Conservation (phyloP, 2,329 filamentous ascomycete species). For the Emmonsiellopsis sp. region DNA sequence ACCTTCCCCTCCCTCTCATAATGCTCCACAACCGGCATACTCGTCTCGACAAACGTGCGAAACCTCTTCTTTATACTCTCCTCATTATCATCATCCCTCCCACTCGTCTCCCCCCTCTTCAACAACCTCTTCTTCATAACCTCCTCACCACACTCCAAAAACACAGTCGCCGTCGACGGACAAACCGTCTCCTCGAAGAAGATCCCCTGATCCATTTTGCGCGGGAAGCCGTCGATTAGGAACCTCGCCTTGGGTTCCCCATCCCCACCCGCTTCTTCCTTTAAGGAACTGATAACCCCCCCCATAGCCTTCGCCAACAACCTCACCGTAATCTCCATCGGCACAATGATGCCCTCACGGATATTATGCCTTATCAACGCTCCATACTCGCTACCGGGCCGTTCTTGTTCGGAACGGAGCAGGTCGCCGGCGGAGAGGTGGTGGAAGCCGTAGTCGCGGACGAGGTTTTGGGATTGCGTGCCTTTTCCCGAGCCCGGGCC, state of each 20-base stretch:
- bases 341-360: slow-evolving; percentile 88
- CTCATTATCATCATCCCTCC: slow-evolving; percentile 83
- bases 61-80: slow-evolving; percentile 97
- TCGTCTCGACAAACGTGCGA: slow-evolving; percentile 85
- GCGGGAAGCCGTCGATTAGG: slow-evolving; percentile 72
- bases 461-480: slow-evolving; percentile 85
- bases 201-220: slow-evolving; percentile 92
- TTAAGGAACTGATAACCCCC: slow-evolving; percentile 47
- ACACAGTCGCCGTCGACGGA: slow-evolving; percentile 74
- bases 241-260: slow-evolving; percentile 11
- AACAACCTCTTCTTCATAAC: slow-evolving; percentile 78
- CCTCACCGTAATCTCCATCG: slow-evolving; percentile 92
- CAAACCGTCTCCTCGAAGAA: slow-evolving; percentile 90
- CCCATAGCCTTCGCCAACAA: slow-evolving; percentile 70
- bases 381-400: slow-evolving; percentile 78
- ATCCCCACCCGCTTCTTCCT: slow-evolving; percentile 35
- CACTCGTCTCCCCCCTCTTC: slow-evolving; percentile 86
- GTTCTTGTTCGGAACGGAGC: slow-evolving; percentile 84
- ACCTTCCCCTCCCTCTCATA: slow-evolving; percentile 71
- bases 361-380: slow-evolving; percentile 90
- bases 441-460: slow-evolving; percentile 78
- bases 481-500: slow-evolving; percentile 94
- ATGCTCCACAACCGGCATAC: slow-evolving; percentile 91
- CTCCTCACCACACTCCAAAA: slow-evolving; percentile 86
- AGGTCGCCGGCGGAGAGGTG: slow-evolving; percentile 92